Base-by-base conservation (phyloP, 1,139 yeast species). In the Suhomyces coccinellae region DNA sequence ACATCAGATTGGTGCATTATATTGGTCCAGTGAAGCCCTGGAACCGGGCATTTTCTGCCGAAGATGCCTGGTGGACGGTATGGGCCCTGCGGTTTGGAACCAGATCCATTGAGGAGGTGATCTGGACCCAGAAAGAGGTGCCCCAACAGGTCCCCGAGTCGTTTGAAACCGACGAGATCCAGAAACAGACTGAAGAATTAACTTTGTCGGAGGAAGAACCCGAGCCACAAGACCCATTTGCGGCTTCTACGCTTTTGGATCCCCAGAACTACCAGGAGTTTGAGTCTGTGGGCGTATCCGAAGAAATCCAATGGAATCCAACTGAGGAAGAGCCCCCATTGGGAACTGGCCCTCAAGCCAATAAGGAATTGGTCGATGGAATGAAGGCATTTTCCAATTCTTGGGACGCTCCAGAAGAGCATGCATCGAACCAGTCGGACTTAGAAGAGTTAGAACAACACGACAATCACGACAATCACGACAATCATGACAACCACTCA, bases 1-100 rank as follows among this genome's bases (percentile, higher is more conserved):
- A 64, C 44, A 77, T 89, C 40, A 79, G 80, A 47, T 69, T 86
- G 32, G 71, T 87, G 17, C 99, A 93, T 65, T 93, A 84, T 58
- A 87, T 90, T 52, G 98, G 98, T 1, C 68, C 79, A 1, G 55
- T 61, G 33, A 91, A 93, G 63, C 99, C 99, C 0, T 93, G 98
- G 98, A 62, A 33, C 53, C 34, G 41, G 12, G 17, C 40, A 3
- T 38, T 28, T 15, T 33, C 37, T 11, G 28, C 44, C n/a, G 70
- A 66, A 48, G 58, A 54, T 33, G 64, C 61, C 40, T 77, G 81
- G 79, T 76, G 81, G 81, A 53, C 56, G n/a, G 57, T 62, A 20
- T 75, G 77, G 77, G 53, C 60, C 38, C 61, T 59, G 16, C 62
- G 63, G 46, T 75, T 66, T 48, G 67, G 63, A 17, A 52, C 50